phyloP scores from a whole-genome alignment of 2,329 filamentous ascomycete genomes.

The Stachybotrys echinatus region DNA sequence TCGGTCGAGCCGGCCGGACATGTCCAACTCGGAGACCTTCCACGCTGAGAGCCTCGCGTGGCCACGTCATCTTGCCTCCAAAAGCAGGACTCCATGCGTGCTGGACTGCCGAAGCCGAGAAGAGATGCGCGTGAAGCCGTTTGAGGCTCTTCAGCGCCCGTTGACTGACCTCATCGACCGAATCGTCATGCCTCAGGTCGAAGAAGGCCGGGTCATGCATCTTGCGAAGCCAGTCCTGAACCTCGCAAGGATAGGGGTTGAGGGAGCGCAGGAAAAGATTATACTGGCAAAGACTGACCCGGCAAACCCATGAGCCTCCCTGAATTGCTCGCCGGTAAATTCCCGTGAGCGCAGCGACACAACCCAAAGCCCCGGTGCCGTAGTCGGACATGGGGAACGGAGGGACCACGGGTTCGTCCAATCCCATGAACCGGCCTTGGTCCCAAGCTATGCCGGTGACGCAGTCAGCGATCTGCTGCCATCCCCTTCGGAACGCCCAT shows the following conservation, averaged over 20 bases:
- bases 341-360: conserved; percentile 1
- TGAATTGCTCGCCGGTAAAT: neutral
- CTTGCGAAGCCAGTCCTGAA: neutral
- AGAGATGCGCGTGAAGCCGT: neutral
- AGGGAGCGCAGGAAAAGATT: neutral
- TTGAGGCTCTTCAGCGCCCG: neutral
- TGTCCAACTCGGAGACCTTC: neutral
- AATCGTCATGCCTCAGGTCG: conserved; percentile 1
- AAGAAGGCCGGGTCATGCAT: neutral
- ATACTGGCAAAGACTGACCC: neutral
- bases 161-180: neutral
- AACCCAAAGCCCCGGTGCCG: neutral
- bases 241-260: neutral
- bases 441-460: conserved; percentile 29
- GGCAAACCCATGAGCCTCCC: neutral
- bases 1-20: neutral
- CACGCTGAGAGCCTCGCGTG: neutral
- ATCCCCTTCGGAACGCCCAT: conserved; percentile 19
- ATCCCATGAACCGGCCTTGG: conserved; percentile 30
- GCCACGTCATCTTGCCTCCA: neutral
- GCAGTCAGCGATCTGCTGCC: conserved; percentile 33
- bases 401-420: conserved; percentile 18
- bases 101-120: neutral
- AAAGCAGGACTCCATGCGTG: neutral
- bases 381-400: conserved; percentile 2